Percentiles rank a stretch among this genome's conserved stretches.
These are phyloP conservation scores for Metschnikowia lunata DNA, from an alignment of 805 yeast species.

Conservation along the genomic window DNA sequence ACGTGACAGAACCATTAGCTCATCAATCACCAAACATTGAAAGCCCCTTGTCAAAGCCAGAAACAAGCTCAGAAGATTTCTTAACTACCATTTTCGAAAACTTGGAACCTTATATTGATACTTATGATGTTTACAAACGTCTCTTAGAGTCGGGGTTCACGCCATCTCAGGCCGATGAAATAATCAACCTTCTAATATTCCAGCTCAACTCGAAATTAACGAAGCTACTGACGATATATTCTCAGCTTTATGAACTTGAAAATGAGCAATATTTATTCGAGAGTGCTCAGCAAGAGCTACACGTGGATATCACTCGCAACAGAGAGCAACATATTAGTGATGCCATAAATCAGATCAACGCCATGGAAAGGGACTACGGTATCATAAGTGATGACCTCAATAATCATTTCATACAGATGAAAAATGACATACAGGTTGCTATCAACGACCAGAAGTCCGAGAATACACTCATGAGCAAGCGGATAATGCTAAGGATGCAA, in stretches of 20 bases:
- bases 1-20: background rate
- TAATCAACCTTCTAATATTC: conserved; percentile 47
- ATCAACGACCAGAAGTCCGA: conserved; percentile 83
- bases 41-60: conserved; percentile 1
- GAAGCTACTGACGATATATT: conserved; percentile 44
- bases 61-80: conserved; percentile 20
- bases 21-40: background rate
- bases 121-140: conserved; percentile 50
- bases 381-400: conserved; percentile 73
- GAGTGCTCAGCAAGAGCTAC: conserved; percentile 84
- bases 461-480: conserved; percentile 69
- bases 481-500: conserved; percentile 65
- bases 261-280: conserved; percentile 86
- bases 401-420: conserved; percentile 50
- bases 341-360: conserved; percentile 59
- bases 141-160: conserved; percentile 56
- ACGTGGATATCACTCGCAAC: conserved; percentile 70
- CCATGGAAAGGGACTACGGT: conserved; percentile 67
- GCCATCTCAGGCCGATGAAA: conserved; percentile 53
- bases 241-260: conserved; percentile 66
- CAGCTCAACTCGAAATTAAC: conserved; percentile 40
- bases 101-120: conserved; percentile 43
- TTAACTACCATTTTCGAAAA: conserved; percentile 57
- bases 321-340: conserved; percentile 68
- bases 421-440: conserved; percentile 77